Base-by-base conservation (phyloP, 1,139 yeast genomes). In the Saccharomyces hybrid region DNA sequence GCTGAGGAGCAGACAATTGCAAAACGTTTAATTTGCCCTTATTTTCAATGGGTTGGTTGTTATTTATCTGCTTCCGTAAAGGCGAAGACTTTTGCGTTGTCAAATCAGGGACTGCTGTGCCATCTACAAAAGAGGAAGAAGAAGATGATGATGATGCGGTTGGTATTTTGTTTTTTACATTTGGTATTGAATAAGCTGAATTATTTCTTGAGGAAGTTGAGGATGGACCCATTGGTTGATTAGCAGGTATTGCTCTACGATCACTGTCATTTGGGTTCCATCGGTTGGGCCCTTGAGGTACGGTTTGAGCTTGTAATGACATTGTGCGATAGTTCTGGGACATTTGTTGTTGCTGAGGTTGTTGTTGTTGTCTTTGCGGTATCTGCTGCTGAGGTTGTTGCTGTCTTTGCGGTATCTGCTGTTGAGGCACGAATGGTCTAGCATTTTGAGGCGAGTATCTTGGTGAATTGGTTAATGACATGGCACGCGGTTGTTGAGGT, bases 1-100 rank as follows among this genome's bases (percentile, higher is more conserved):
- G 63, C 42, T 66, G 66, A 12, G 64, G 67, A 31, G 56, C 58
- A 2, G 69, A 64, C 19, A 66, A 51, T 51, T 64, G 60, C 28
- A 66, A 42, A 19, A 66, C 62, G 51, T 63, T 65, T 47, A 66
- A 48, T 48, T 62, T 63, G 1, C 60, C 62, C 26, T 53, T 58
- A 16, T 56, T 54, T 31, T 38, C 47, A 24, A 51, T 27, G 27
- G 51, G 27, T 52, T 19, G 7, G 16, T 28, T 12, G 28, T 16
- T 38, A 11, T 47, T 34, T 2, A 54, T 29, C 51, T 57, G 58
- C 11, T 54, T 52, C 31, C 48, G 54, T 32, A 61, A 29, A 6
- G 62, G 60, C 1, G 60, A 58, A 9, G 52, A 51, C 34, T 26
- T 29, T 14, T 54, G 52, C 28, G 19, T 38, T 38, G 12, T 9